Conservation (phyloP, 345 rosid species). For the Syzygium aqueum region DNA sequence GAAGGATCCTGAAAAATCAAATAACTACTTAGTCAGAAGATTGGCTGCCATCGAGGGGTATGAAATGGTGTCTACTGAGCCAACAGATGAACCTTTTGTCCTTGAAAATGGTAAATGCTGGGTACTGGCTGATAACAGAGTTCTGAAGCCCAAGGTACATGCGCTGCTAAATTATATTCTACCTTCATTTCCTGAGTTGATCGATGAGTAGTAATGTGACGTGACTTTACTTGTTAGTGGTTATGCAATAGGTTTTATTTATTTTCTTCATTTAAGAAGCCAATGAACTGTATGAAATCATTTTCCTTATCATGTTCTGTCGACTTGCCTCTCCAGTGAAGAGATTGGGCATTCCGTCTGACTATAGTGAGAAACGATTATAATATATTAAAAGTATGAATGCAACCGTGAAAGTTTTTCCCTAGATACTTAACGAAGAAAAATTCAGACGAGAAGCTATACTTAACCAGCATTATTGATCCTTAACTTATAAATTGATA, state of each 20-base stretch:
- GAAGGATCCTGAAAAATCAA: conserved; percentile 65
- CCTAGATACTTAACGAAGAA: neutral
- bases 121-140: conserved; percentile 80
- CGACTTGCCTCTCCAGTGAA: neutral
- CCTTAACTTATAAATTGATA: neutral
- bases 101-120: conserved; percentile 78
- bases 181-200: neutral
- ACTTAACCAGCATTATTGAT: neutral
- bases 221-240: neutral
- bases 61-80: conserved; percentile 75
- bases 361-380: neutral
- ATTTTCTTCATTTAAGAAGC: neutral
- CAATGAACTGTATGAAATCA: neutral
- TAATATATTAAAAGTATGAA: neutral
- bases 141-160: conserved; percentile 71
- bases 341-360: neutral
- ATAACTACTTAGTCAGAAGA: conserved; percentile 63
- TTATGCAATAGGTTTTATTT: neutral
- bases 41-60: conserved; percentile 78
- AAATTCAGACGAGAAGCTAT: neutral
- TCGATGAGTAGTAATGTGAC: neutral
- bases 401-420: neutral
- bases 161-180: neutral
- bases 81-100: conserved; percentile 80
- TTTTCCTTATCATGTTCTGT: neutral